Percentiles rank a stretch among this genome's conserved stretches.
These are phyloP conservation scores for Suhomyces terraborum DNA, from an alignment of 1,139 yeast genomes.

Conservation along the genomic window DNA sequence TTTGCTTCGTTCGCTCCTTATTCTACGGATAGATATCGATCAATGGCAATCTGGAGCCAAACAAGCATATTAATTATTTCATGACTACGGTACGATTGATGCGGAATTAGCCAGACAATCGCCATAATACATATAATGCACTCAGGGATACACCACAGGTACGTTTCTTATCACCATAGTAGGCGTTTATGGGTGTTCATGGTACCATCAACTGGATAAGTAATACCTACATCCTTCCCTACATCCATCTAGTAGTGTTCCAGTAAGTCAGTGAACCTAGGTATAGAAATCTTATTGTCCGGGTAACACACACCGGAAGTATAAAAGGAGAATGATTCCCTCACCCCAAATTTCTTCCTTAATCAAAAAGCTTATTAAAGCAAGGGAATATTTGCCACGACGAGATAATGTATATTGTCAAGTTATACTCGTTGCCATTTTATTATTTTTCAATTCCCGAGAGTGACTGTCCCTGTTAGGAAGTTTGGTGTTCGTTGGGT, in stretches of 20 bases:
- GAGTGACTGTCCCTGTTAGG: slow-evolving; percentile 56
- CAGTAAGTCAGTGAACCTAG: too few relatives aligned
- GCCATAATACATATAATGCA: too few relatives aligned
- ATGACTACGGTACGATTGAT: too few relatives aligned
- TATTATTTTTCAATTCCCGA: slow-evolving; percentile 46
- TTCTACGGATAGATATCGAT: slow-evolving; percentile 72
- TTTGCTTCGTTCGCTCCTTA: slow-evolving; percentile 68
- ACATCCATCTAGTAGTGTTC: too few relatives aligned
- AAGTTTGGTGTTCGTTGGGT: slow-evolving; percentile 58
- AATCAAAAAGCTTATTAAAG: slow-evolving; percentile 57
- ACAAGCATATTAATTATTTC: neutral
- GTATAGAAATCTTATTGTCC: slow-evolving; percentile 5
- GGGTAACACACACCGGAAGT: slow-evolving; percentile 12
- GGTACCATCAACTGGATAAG: too few relatives aligned
- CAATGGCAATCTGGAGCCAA: slow-evolving; percentile 15
- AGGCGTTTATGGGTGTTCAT: too few relatives aligned
- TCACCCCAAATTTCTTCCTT: slow-evolving; percentile 29
- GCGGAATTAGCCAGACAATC: too few relatives aligned
- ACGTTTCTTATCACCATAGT: too few relatives aligned
- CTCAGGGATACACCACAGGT: too few relatives aligned
- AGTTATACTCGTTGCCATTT: slow-evolving; percentile 71
- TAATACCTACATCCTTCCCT: too few relatives aligned
- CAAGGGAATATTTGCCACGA: slow-evolving; percentile 71
- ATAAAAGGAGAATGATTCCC: slow-evolving; percentile 12
- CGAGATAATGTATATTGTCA: slow-evolving; percentile 62